phyloP scores from a whole-genome alignment of 73 alveolate species.

The Paramecium biaurelia region DNA sequence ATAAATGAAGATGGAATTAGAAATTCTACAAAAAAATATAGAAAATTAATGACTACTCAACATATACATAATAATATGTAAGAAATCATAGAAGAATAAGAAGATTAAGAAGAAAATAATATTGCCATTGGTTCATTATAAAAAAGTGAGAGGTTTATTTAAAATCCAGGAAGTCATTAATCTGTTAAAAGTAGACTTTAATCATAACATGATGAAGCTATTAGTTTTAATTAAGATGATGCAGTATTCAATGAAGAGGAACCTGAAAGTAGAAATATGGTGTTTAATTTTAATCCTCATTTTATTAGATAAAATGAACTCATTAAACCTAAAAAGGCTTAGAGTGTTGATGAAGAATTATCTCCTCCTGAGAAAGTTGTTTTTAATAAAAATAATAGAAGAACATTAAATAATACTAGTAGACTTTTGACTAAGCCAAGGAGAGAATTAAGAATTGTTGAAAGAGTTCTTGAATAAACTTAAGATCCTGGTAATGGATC shows the following conservation, averaged over 20 bases:
- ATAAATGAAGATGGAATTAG: background rate
- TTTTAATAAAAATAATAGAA: background rate
- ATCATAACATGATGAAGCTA: slow-evolving; percentile 24
- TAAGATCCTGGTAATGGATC: background rate
- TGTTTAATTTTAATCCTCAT: slow-evolving; percentile 30
- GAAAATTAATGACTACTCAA: background rate
- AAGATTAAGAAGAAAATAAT: slow-evolving; percentile 5
- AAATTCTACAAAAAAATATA: background rate
- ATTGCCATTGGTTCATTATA: background rate
- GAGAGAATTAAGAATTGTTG: background rate
- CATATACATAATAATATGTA: background rate
- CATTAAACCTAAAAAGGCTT: background rate
- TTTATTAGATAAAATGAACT: background rate
- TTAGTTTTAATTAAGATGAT: slow-evolving; percentile 35
- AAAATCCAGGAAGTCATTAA: slow-evolving; percentile 8
- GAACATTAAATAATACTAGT: background rate
- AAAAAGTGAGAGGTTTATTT: background rate
- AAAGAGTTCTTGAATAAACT: background rate
- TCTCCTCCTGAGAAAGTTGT: background rate
- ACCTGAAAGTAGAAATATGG: background rate
- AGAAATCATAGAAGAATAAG: slow-evolving; percentile 9
- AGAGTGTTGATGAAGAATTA: background rate
- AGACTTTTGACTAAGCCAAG: background rate
- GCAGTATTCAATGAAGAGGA: slow-evolving; percentile 42
- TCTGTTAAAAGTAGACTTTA: slow-evolving; percentile 37